phyloP scores from a whole-genome alignment of 352 stramenopile genomes.

The Phytophthora melonis region DNA sequence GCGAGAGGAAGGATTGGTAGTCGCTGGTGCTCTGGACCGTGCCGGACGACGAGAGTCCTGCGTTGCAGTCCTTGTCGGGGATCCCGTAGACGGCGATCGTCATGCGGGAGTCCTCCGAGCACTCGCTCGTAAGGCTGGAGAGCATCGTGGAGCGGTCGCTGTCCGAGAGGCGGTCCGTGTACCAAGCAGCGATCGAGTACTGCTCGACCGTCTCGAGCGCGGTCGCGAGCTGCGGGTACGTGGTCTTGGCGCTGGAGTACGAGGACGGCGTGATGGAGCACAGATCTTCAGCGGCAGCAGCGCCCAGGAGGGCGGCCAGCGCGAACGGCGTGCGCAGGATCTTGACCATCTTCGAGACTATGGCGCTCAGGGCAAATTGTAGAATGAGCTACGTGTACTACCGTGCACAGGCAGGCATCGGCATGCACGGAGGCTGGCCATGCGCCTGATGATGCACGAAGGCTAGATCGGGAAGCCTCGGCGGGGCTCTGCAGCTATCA shows the following conservation, averaged over 20 bases:
- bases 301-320: conserved; percentile 17
- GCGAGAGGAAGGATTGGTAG: conserved; percentile 58
- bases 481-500: conserved; percentile 32
- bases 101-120: conserved; percentile 49
- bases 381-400: conserved; percentile 28
- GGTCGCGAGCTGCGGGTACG: conserved; percentile 43
- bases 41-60: conserved; percentile 54
- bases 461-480: conserved; percentile 14
- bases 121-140: conserved; percentile 44
- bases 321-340: conserved; percentile 20
- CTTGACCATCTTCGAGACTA: conserved; percentile 37
- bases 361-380: conserved; percentile 31
- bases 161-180: conserved; percentile 55
- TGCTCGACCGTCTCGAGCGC: conserved; percentile 51
- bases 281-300: conserved; percentile 37
- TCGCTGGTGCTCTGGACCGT: conserved; percentile 50
- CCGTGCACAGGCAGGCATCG: conserved; percentile 1
- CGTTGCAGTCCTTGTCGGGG: conserved; percentile 72
- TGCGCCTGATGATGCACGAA: conserved; percentile 17
- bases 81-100: conserved; percentile 75
- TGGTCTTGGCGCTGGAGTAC: conserved; percentile 44
- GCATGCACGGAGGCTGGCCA: too few species aligned
- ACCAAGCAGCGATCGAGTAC: conserved; percentile 62
- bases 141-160: conserved; percentile 40
- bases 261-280: conserved; percentile 48